Base-by-base conservation (phyloP, 2,329 filamentous ascomycete species). In the Fusarium sp. region DNA sequence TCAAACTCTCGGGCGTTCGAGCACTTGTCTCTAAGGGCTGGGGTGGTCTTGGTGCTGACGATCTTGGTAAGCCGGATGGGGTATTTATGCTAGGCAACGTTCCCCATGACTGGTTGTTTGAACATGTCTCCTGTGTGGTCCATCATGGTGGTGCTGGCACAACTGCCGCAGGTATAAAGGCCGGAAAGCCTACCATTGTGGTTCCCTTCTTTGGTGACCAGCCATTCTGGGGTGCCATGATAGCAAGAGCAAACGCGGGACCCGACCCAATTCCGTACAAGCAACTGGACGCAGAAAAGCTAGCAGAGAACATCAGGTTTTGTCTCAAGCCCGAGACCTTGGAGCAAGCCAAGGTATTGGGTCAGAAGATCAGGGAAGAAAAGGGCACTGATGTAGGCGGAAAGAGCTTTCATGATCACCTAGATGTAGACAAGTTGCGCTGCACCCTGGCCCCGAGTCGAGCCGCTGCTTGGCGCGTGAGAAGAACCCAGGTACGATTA, bases 81-180 rank as follows among this genome's bases (percentile, higher is more conserved):
- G 86, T 96, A 2, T 92, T 91, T 71, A 92, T 96, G 86, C 80
- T 96, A 33, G 92, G 90, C 10, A 95, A 94, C 69, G 87, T 88
- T 39, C 92, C 92, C 1, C 93, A 96, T 61, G 93, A 96, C 75
- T 96, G 92, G 92, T 77, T 96, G 0, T 96, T 96, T 74, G 82
- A 91, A 62, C 87, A 84, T 33, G 92, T 96, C 1, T 89, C 90
- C 1, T 88, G 87, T 38, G 92, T 96, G 2, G 89, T 95, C 6
- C 93, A 96, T 70, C 92, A 96, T 62, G 93, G 92, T 19, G 92
- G 93, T 54, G 92, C 92, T 9, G 92, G 92, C 15, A 97, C 92
- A 3, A 96, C 92, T 2, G 92, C 92, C 1, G 91, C 92, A 1
- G 92, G 92, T n/a, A 91, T 96, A 58, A 85, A 89, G 15, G 85